Base-by-base conservation (phyloP, 1,284 basidiomycete genomes). In the Xerocomus nothofagi region DNA sequence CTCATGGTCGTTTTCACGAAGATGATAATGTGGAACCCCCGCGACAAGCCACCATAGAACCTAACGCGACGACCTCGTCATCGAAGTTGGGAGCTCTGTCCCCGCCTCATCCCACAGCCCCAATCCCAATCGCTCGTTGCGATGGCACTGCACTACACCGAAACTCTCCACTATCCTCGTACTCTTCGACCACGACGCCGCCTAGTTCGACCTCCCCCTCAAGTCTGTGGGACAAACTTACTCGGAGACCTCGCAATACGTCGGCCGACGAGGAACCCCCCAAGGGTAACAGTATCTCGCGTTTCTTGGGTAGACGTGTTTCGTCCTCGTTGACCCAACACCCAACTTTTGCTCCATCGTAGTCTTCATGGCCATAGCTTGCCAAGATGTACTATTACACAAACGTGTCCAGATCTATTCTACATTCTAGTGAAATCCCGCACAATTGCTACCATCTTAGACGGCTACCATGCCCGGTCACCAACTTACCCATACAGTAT, bases 181-280 rank as follows among this genome's bases (percentile, higher is more conserved):
- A 38, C 36, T 29, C 47, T 37, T 38, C 17, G 23, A 6, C 39
- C 27, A 30, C 23, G 23, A 29, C 34, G 6, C 32, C 51, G 5
- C 39, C 46, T 21, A 40, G 41, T 42, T 46, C 53, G n/a, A 41
- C 39, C 7, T 33, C 54, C n/a, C 24, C 46, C 23, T 44, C 51
- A 3, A 54, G 57, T 20, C 34, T 69, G 43, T 66, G 67, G 68
- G 41, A 51, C 36, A 60, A 46, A 27, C 50, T 64, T 21, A 63
- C 50, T 18, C 50, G 54, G 20, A 50, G 44, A 21, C 49, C 53
- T 33, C 63, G 53, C 24, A 61, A 43, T 33, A 29, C 14, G 1
- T n/a, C 53, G 8, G 43, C 29, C 18, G 57, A 54, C 12, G 49
- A 62, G n/a, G 59, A 47, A 24, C 20, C 44, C 1, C n/a, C 47